Percentiles rank a stretch among this genome's conserved stretches.
Evolutionary conservation across 768 basidiomycete genomes (phyloP).

Genomic region (Boletus sp.): DNA sequence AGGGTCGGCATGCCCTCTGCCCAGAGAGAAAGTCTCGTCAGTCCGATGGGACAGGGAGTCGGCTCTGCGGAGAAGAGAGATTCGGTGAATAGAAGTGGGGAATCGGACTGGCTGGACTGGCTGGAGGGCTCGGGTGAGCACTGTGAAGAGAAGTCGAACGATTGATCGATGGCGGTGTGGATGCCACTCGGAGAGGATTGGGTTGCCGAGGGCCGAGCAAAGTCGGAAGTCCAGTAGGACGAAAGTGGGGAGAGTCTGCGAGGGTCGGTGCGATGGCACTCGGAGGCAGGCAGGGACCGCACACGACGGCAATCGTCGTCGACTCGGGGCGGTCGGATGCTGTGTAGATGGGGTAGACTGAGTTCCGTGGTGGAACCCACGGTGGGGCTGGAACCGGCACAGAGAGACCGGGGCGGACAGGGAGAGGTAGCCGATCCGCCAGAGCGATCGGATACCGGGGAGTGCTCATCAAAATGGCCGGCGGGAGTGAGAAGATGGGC

Average conservation of each 20-base stretch:
- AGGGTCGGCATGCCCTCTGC: slow-evolving; percentile 71
- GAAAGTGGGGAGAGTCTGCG: slow-evolving; percentile 35
- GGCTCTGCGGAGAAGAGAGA: slow-evolving; percentile 30
- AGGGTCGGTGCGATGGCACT: slow-evolving; percentile 25
- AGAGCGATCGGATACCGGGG: slow-evolving; percentile 33
- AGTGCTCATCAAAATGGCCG: slow-evolving; percentile 30
- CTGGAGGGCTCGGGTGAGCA: slow-evolving; percentile 25
- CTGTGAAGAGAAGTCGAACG: slow-evolving; percentile 18
- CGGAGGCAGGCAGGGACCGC: slow-evolving; percentile 32
- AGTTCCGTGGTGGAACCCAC: slow-evolving; percentile 25
- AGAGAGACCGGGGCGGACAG: slow-evolving; percentile 26
- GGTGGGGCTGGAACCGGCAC: slow-evolving; percentile 24
- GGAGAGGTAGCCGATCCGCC: slow-evolving; percentile 28
- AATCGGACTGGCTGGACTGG: slow-evolving; percentile 27
- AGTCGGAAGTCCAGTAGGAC: slow-evolving; percentile 29
- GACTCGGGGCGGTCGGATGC: slow-evolving; percentile 18
- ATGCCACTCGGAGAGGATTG: slow-evolving; percentile 25
- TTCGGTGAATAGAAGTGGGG: slow-evolving; percentile 27
- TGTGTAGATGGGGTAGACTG: slow-evolving; percentile 22
- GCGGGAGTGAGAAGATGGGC: slow-evolving; percentile 41
- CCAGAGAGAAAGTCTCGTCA: slow-evolving; percentile 47
- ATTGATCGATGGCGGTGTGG: slow-evolving; percentile 25
- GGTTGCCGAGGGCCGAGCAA: slow-evolving; percentile 24
- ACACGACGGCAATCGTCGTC: slow-evolving; percentile 32
- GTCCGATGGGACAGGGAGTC: slow-evolving; percentile 35